Evolutionary conservation across 2,329 filamentous ascomycete genomes (phyloP).

Genomic region (Monosporascus cannonballus): DNA sequence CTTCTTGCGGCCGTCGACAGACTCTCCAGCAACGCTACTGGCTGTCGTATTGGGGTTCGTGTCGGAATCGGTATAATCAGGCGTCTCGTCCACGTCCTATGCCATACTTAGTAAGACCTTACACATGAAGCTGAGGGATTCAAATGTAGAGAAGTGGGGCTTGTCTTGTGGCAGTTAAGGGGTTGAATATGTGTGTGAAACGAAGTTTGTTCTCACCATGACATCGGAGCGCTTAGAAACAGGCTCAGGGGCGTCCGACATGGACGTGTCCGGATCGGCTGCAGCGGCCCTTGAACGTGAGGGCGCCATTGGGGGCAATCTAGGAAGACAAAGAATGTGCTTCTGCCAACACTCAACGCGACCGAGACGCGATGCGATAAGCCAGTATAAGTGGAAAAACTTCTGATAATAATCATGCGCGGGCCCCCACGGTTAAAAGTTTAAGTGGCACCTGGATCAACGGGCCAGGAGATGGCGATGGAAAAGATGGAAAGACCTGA

Average conservation of each 20-base stretch:
- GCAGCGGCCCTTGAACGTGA: constrained; percentile 45
- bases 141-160: too few species aligned
- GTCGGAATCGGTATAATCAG: constrained; percentile 61
- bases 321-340: background rate
- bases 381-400: background rate
- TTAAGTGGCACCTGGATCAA: background rate
- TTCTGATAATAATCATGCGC: background rate
- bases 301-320: constrained; percentile 42
- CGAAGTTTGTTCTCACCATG: constrained; percentile 37
- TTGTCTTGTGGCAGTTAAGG: background rate
- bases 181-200: constrained; percentile 1
- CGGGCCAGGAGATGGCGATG: background rate
- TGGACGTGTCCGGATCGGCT: constrained; percentile 56
- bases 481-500: background rate
- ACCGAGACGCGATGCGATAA: constrained; percentile 40
- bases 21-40: constrained; percentile 80
- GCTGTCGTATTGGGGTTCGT: constrained; percentile 65
- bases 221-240: constrained; percentile 34
- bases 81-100: constrained; percentile 58
- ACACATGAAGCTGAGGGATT: background rate
- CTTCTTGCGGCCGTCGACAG: constrained; percentile 73
- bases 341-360: constrained; percentile 45
- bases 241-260: constrained; percentile 51
- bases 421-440: background rate
- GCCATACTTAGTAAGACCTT: constrained; percentile 1